Evolutionary conservation across 129 eudicot species (phyloP), one percentile per base, ranked within the genome.

Genomic region (Centrapalus pauciflorus): DNA sequence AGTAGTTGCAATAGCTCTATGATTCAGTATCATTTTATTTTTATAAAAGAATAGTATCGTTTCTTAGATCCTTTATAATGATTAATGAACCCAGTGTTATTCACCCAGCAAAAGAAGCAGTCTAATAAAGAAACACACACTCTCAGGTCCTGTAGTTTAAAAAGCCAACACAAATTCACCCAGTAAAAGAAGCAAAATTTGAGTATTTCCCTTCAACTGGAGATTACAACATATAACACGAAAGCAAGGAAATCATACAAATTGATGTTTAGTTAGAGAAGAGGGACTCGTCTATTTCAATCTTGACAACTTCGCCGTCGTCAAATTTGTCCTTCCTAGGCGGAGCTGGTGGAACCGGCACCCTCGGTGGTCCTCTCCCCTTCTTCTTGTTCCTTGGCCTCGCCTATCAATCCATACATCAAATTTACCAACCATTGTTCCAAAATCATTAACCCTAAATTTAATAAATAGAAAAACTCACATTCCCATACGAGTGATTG

Each of bases 311-410:
- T 54, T 87, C 87, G 0, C 84, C 89, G 66, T 84, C 88, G 29
- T 84, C 95, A 13, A 32, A 90, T 32, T 69, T 76, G 66, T 90
- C 97, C 71, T 80, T 87, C 72, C 83, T 77, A 3, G 97, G 95
- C 24, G 89, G 90, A 13, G 88, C 84, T 27, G 97, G 93, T 56
- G 90, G 90, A 21, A 77, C 89, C 0, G 82, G 76, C 30, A 83
- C 87, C 80, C 95, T 90, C 7, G 82, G 97, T 40, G 95, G 95
- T 35, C 97, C 97, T 84, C 97, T 82, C 58, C 97, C 97, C 76
- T 87, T 90, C 67, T 81, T 87, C 90, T 85, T 90, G 82, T 84
- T 74, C 74, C 76, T 72, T 24, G 97, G 97, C 79, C 97, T 84
- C 56, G 97, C 92, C 97, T 90, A 54, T 20, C 61, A 62, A 52